Percentiles rank a stretch among this genome's conserved stretches.
Conservation (phyloP, 1,284 basidiomycete species). For the Wallemia mellicola region DNA sequence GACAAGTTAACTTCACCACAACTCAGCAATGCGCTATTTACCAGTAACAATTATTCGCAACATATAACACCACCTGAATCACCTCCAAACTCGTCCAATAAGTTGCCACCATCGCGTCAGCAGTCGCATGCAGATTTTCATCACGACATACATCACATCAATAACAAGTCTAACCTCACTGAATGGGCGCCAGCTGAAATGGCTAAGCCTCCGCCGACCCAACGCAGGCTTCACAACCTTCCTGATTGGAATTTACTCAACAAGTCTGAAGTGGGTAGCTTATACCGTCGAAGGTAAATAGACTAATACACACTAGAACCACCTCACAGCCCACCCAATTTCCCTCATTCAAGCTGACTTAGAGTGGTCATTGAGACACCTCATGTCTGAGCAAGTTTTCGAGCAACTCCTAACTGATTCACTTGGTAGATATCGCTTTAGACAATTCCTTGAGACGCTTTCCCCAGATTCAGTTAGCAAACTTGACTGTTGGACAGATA, state of each 20-base stretch:
- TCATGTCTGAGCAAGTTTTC: not conserved
- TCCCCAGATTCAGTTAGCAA: not conserved
- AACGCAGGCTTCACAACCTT: not conserved
- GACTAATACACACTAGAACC: not conserved
- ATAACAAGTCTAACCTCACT: not conserved
- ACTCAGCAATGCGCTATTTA: not conserved
- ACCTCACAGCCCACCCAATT: not conserved
- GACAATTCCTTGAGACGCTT: conserved; percentile 1
- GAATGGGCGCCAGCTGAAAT: not conserved
- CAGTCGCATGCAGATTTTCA: not conserved
- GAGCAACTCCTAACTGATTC: not conserved
- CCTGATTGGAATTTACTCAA: not conserved
- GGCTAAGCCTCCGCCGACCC: not conserved
- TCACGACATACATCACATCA: not conserved
- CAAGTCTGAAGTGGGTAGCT: not conserved
- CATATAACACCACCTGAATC: not conserved
- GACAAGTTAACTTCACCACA: not conserved
- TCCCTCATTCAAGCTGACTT: not conserved
- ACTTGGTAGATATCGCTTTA: not conserved
- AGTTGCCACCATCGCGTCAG: not conserved
- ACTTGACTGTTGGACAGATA: conserved; percentile 2
- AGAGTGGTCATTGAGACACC: not conserved
- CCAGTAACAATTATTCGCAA: not conserved
- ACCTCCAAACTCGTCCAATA: not conserved
- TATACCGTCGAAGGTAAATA: not conserved